Conservation (phyloP, 2,329 filamentous ascomycete genomes). For the Aspergillus costaricaensis region DNA sequence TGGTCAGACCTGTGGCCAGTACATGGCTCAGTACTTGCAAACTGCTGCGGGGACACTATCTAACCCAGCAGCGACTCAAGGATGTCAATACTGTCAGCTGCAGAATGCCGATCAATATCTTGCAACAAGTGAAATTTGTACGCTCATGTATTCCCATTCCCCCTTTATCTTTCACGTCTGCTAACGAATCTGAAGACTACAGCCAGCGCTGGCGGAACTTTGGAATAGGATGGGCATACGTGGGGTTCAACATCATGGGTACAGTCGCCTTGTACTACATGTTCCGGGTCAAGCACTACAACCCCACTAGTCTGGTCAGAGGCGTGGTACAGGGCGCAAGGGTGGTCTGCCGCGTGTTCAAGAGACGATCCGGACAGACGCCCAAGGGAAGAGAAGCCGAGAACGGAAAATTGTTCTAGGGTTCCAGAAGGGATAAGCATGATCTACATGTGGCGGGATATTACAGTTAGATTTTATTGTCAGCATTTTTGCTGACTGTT, state of each 20-base stretch:
- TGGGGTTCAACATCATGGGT: slow-evolving; percentile 60
- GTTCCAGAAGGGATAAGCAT: not conserved
- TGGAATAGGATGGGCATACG: slow-evolving; percentile 62
- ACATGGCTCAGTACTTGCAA: slow-evolving; percentile 56
- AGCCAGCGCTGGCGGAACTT: slow-evolving; percentile 68
- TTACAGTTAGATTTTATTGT: not conserved
- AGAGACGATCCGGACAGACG: slow-evolving; percentile 33
- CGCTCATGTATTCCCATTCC: slow-evolving; percentile 7
- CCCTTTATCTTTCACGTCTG: not conserved
- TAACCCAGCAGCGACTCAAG: slow-evolving; percentile 50
- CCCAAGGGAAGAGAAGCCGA: slow-evolving; percentile 33
- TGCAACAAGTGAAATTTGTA: slow-evolving; percentile 47
- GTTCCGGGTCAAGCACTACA: slow-evolving; percentile 48
- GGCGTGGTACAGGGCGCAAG: slow-evolving; percentile 23
- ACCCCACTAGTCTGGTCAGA: slow-evolving; percentile 31
- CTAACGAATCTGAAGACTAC: slow-evolving; percentile 46
- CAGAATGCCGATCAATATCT: slow-evolving; percentile 45
- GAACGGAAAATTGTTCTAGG: slow-evolving; percentile 29
- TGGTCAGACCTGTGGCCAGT: slow-evolving; percentile 62
- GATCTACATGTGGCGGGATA: not conserved
- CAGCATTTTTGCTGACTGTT: no score
- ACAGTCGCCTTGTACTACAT: slow-evolving; percentile 59
- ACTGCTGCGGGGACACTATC: slow-evolving; percentile 56
- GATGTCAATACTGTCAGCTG: slow-evolving; percentile 55
- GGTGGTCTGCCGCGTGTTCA: slow-evolving; percentile 34